Base-by-base conservation (phyloP, 2,329 filamentous ascomycete species). In the Atkinsonella texensis region DNA sequence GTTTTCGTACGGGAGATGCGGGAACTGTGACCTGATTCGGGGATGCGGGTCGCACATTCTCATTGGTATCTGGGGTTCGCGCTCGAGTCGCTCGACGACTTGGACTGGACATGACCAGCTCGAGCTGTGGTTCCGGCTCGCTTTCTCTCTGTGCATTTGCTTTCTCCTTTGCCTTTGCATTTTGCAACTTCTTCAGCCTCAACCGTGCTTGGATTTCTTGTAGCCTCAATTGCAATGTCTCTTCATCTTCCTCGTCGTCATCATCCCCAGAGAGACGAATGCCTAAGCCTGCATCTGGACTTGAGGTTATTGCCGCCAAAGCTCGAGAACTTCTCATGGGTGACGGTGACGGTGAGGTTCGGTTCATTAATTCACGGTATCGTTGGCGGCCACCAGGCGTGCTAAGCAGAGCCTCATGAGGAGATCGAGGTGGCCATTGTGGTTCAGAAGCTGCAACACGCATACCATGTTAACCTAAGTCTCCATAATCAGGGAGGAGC, bases 181-280 rank as follows among this genome's bases (percentile, higher is more conserved):
- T 84, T 65, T 93, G 87, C 13, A 97, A 71, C 62, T 85, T 89
- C 68, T 96, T 97, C 57, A 97, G 68, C 67, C 85, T 93, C 49
- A 97, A 70, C 54, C 85, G 84, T 7, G 90, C 89, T 66, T 97
- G 84, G 53, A 98, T 95, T 51, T 87, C 89, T 57, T 90, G 83
- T 5, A 97, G 72, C 64, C 95, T 84, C 55, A 98, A 71, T 62
- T 94, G 81, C 35, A 97, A 70, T 1, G 83, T 94, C 71, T 97
- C 90, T 66, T 96, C 90, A 7, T 94, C 70, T 5, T 68, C 70
- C 48, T 69, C 62, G 28, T 63, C 62, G 13, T 62, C 64, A 11
- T 59, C 62, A 47, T 61, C 57, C 15, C 20, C 15, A 6, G 60
- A 55, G 39, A 64, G 52, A 65, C 65, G 56, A 69, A 69, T 46